These are phyloP conservation scores for Puccinia polysora DNA, from an alignment of 1,284 basidiomycete genomes.

Conservation along the genomic window DNA sequence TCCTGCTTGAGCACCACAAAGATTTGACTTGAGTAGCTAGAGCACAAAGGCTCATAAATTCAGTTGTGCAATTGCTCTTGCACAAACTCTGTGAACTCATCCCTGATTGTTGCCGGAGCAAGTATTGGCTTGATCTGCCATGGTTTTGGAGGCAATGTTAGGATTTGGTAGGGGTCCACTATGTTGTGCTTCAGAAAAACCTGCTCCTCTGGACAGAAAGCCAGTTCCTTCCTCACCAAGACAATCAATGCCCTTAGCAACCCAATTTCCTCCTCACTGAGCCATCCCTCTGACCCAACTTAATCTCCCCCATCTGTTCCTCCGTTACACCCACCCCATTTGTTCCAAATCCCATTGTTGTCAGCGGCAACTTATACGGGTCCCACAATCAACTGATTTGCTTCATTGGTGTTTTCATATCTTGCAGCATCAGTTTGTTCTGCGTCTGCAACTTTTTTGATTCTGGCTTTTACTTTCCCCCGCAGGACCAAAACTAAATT, in stretches of 20 bases:
- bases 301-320: too few species aligned
- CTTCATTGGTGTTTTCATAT: too few species aligned
- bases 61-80: not conserved
- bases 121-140: not conserved
- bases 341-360: too few species aligned
- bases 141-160: not conserved
- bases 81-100: not conserved
- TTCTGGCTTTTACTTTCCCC: too few species aligned
- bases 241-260: not conserved
- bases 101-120: too few species aligned
- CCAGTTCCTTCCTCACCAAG: not conserved
- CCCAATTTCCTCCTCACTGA: not conserved
- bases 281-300: not conserved
- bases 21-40: not conserved
- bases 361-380: too few species aligned
- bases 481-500: too few species aligned
- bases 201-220: not conserved
- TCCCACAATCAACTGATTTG: too few species aligned
- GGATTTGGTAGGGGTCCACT: not conserved
- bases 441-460: too few species aligned
- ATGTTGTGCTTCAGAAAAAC: not conserved
- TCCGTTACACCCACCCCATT: too few species aligned
- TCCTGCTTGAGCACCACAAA: not conserved
- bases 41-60: not conserved
- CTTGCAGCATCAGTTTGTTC: too few species aligned